A percentile compares a stretch with the other conserved stretches of the same genome.
phyloP scores from a whole-genome alignment of 208 protist species.

The Strigomonas galati region DNA sequence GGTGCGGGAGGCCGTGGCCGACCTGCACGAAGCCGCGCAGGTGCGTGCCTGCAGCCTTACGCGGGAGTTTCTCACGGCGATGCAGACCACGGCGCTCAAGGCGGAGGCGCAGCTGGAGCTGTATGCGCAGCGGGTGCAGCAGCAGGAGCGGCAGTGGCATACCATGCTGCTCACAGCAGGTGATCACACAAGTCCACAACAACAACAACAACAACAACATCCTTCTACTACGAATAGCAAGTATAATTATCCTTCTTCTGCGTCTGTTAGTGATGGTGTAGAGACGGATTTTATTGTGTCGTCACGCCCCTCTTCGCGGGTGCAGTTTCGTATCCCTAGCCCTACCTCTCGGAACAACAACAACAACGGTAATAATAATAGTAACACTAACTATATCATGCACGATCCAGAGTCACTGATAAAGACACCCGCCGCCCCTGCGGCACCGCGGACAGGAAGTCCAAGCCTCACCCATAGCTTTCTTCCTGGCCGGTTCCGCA shows the following conservation, averaged over 20 bases:
- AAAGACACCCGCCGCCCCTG: too few species aligned
- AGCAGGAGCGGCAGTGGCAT: constrained; percentile 1
- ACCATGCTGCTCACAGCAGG: background rate
- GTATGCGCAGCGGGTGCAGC: background rate
- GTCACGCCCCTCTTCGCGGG: background rate
- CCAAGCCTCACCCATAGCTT: too few species aligned
- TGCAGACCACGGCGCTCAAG: constrained; percentile 38
- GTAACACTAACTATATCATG: too few species aligned
- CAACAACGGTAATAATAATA: constrained; percentile 2
- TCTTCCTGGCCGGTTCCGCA: too few species aligned
- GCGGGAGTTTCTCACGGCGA: constrained; percentile 31
- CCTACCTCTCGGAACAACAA: background rate
- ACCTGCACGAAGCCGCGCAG: background rate
- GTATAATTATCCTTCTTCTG: too few species aligned
- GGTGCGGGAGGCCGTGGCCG: constrained; percentile 5
- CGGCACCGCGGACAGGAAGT: too few species aligned
- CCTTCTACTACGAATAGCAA: too few species aligned
- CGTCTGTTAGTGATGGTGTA: too few species aligned
- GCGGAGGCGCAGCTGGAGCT: constrained; percentile 54
- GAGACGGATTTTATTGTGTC: background rate
- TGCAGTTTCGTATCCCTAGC: constrained; percentile 10
- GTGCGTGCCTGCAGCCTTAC: constrained; percentile 20
- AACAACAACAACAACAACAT: background rate
- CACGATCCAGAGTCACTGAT: too few species aligned
- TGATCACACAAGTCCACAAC: background rate